Base-by-base conservation (phyloP, 257 asterid species). In the Fraxinus americana region DNA sequence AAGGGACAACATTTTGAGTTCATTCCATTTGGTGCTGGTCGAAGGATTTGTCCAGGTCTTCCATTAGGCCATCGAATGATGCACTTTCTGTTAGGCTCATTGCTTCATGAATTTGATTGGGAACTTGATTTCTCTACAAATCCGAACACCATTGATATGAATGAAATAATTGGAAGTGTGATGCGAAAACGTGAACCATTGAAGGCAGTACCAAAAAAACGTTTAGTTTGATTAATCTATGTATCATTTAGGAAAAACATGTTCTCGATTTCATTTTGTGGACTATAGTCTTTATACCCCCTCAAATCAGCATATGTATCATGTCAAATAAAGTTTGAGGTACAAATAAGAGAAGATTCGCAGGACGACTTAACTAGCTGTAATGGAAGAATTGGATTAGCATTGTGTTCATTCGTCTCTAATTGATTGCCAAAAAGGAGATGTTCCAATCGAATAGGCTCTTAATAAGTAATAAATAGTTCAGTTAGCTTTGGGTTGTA, bases 11-110 rank as follows among this genome's bases (percentile, higher is more conserved):
- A 88, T 76, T 90, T 79, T 70, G 89, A 85, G 84, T 70, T 86
- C 41, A 74, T 90, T n/a, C 92, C 94, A 2, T 91, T 90, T 27
- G 97, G 95, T 0, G 90, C 95, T 0, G 91, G 95, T 0, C 77
- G 93, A 59, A 83, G 97, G 77, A 80, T 83, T 39, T 91, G 93
- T 41, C 89, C 83, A 0, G 92, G 91, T 11, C 82, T 91, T 57
- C 77, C 91, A 0, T 75, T 88, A 45, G 92, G 10, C 9, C 65
- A 54, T 17, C 65, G 12, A 5, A 4, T 54, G 65, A 54, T 54
- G 65, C 65, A 54, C 65, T 54, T 54, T 54, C 2, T 54, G 65
- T 54, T 54, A 54, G 65, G 65, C 65, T 54, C 65, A 21, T 65
- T 91, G 84, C 73, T 91, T 13, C 91, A 80, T n/a, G 78, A 82